phyloP scores from a whole-genome alignment of 306 rosid species.

The Trichosanthes cucumerina region DNA sequence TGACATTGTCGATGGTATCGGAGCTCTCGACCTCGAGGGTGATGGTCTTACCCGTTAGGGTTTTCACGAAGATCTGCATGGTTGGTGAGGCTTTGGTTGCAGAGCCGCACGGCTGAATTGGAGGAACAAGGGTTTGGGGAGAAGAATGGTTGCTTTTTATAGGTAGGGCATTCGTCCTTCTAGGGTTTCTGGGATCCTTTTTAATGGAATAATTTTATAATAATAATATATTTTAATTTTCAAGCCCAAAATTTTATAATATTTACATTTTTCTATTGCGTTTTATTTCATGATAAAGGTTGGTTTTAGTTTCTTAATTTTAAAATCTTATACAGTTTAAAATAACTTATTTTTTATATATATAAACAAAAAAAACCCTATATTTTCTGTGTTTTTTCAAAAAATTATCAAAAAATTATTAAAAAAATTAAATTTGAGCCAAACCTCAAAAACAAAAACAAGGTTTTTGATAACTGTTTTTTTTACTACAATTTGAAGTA shows the following conservation, averaged over 20 bases:
- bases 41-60: conserved; percentile 90
- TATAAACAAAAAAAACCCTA: too few relatives aligned
- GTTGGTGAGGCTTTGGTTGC: not conserved
- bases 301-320: too few relatives aligned
- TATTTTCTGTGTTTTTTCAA: too few relatives aligned
- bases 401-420: too few relatives aligned
- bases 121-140: not conserved
- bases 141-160: not conserved
- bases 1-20: conserved; percentile 85
- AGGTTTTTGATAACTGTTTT: too few relatives aligned
- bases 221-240: not conserved
- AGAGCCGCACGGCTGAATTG: conserved; percentile 2
- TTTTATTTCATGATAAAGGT: not conserved
- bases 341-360: too few relatives aligned
- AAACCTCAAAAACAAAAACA: too few relatives aligned
- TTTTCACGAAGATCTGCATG: conserved; percentile 95
- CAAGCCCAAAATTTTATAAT: not conserved
- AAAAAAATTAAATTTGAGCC: too few relatives aligned
- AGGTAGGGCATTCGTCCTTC: not conserved
- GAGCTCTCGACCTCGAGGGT: conserved; percentile 92
- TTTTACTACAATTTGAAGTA: too few relatives aligned
- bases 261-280: not conserved
- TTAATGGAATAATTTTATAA: not conserved
- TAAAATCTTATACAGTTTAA: too few relatives aligned
- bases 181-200: not conserved